These are phyloP conservation scores for Sporobolomyces pararoseus DNA, from an alignment of 768 basidiomycete genomes.

Conservation along the genomic window DNA sequence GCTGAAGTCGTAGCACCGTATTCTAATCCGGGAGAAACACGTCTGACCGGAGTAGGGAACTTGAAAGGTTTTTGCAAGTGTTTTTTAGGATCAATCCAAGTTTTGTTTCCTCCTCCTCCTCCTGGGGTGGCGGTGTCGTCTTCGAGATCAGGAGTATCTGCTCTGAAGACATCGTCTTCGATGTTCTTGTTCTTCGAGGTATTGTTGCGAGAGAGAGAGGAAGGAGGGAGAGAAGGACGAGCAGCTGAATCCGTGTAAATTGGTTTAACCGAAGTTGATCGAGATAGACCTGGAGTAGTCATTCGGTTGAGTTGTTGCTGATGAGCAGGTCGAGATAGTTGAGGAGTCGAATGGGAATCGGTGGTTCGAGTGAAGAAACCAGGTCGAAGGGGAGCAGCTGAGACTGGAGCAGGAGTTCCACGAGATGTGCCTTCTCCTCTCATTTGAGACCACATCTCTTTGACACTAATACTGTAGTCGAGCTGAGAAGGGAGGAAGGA, in stretches of 20 bases:
- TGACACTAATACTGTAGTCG: not conserved
- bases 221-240: slow-evolving; percentile 1
- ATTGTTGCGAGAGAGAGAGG: not conserved
- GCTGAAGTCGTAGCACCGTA: not conserved
- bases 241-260: not conserved
- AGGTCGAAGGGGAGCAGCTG: not conserved
- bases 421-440: not conserved
- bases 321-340: not conserved
- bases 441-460: not conserved
- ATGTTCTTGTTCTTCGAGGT: no score
- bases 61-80: slow-evolving; percentile 19
- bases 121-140: not conserved
- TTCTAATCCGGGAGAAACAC: slow-evolving; percentile 3
- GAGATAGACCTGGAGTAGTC: not conserved
- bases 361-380: not conserved
- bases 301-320: not conserved
- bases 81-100: not conserved
- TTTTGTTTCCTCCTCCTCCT: not conserved
- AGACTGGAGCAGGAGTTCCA: not conserved
- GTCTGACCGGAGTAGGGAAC: not conserved
- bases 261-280: not conserved
- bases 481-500: slow-evolving; percentile 6
- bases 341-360: not conserved
- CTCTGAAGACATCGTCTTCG: not conserved
- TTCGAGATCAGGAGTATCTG: not conserved